A percentile compares a stretch with the other conserved stretches of the same genome.
phyloP scores from a whole-genome alignment of 2,329 filamentous ascomycete species.

The Hypoxylon sp. region DNA sequence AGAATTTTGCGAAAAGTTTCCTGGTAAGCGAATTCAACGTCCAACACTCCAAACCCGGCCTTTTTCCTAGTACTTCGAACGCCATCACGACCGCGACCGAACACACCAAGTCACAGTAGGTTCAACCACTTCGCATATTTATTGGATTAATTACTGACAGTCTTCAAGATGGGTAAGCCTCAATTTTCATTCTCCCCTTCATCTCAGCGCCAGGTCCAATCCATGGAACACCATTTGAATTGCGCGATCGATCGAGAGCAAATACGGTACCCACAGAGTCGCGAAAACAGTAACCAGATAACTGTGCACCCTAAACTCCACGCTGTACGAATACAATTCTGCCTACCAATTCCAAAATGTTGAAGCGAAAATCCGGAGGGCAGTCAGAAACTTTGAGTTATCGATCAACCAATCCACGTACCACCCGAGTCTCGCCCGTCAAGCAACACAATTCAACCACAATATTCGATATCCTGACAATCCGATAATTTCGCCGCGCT shows the following conservation, averaged over 20 bases:
- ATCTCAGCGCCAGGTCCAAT: constrained; percentile 41
- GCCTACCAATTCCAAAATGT: neutral
- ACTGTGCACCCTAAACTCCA: neutral
- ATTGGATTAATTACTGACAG: constrained; percentile 43
- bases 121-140: constrained; percentile 46
- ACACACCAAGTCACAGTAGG: constrained; percentile 64
- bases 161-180: constrained; percentile 53
- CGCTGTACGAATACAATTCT: neutral
- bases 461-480: neutral
- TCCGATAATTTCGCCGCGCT: neutral
- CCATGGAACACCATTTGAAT: constrained; percentile 24
- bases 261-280: constrained; percentile 46
- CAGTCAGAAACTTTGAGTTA: neutral
- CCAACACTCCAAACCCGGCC: constrained; percentile 46
- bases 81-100: constrained; percentile 60
- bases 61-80: constrained; percentile 48
- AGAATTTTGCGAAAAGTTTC: constrained; percentile 52
- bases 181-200: constrained; percentile 41
- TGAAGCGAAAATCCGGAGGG: neutral
- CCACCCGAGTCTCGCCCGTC: neutral
- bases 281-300: neutral
- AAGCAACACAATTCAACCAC: constrained; percentile 4
- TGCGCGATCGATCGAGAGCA: constrained; percentile 26
- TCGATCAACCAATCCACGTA: constrained; percentile 8
- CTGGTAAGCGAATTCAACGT: constrained; percentile 51